These are phyloP conservation scores for Talaromyces pinophilus DNA, from an alignment of 2,329 filamentous ascomycete species.

Conservation along the genomic window DNA sequence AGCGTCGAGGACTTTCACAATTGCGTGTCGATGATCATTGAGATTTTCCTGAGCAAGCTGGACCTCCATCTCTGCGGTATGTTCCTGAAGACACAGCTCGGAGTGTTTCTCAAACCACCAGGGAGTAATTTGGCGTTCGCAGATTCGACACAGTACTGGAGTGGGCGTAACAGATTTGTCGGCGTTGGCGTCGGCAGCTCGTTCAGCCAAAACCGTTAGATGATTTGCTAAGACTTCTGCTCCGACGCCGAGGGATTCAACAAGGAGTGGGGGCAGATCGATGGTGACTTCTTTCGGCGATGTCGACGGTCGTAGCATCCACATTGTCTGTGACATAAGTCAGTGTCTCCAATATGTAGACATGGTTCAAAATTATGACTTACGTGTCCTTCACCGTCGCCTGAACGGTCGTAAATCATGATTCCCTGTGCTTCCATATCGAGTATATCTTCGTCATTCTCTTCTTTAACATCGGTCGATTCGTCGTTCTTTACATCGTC, in stretches of 20 bases:
- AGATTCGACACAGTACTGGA: conserved; percentile 91
- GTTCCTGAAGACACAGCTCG: conserved; percentile 91
- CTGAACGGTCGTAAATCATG: conserved; percentile 90
- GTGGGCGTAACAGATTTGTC: conserved; percentile 75
- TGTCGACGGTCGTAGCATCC: conserved; percentile 95
- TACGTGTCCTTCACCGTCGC: conserved; percentile 87
- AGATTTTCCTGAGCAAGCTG: conserved; percentile 92
- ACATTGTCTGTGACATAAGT: conserved; percentile 75
- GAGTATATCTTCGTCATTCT: conserved; percentile 56
- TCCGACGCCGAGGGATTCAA: conserved; percentile 90
- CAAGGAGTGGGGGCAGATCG: conserved; percentile 82
- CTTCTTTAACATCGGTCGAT: conserved; percentile 29
- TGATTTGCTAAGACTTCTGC: conserved; percentile 94
- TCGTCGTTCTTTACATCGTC: conserved; percentile 38
- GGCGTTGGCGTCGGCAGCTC: conserved; percentile 70
- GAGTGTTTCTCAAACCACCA: conserved; percentile 99
- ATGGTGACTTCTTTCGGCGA: conserved; percentile 91
- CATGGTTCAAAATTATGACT: conserved; percentile 41
- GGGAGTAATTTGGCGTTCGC: conserved; percentile 91
- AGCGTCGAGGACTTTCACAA: conserved; percentile 92
- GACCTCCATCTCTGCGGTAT: conserved; percentile 95
- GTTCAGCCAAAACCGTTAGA: conserved; percentile 83
- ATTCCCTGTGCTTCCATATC: conserved; percentile 96
- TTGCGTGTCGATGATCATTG: conserved; percentile 87
- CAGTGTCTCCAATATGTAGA: conserved; percentile 16